Evolutionary conservation across 2,329 filamentous ascomycete genomes (phyloP).

Genomic region (Shiraia bambusicola): DNA sequence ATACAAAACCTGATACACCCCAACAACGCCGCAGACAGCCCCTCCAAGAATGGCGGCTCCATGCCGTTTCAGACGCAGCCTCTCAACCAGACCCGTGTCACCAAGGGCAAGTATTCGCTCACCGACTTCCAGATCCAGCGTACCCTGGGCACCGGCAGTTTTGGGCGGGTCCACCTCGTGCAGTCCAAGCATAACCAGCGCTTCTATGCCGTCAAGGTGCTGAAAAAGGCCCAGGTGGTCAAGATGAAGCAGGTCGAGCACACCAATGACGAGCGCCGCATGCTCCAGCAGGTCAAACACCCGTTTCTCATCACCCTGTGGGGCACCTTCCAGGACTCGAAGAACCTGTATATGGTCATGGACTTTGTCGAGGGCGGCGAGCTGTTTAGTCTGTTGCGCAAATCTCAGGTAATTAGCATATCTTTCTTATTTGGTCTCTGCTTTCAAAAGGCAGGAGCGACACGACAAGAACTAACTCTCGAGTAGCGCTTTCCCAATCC

Average conservation of each 20-base stretch:
- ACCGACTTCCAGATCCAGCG: constrained; percentile 86
- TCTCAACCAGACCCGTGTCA: constrained; percentile 60
- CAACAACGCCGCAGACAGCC: constrained; percentile 43
- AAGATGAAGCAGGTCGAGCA: constrained; percentile 99
- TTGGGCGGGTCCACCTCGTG: constrained; percentile 92
- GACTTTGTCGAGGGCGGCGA: constrained; percentile 99
- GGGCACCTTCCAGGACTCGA: constrained; percentile 95
- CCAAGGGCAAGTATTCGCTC: constrained; percentile 96
- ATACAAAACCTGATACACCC: constrained; percentile 84
- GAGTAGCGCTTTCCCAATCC: constrained; percentile 92
- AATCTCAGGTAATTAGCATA: constrained; percentile 89
- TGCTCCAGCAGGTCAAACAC: constrained; percentile 96
- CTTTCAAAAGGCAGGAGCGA: background rate
- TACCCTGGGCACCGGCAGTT: constrained; percentile 93
- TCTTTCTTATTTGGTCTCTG: too few species aligned
- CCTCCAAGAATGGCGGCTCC: constrained; percentile 16
- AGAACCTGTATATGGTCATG: constrained; percentile 99
- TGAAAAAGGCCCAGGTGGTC: constrained; percentile 98
- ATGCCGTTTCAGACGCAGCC: constrained; percentile 41
- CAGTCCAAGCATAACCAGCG: constrained; percentile 98
- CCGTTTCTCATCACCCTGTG: constrained; percentile 96
- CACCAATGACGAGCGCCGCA: constrained; percentile 94
- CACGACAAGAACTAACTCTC: background rate
- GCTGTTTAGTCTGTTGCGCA: constrained; percentile 90
- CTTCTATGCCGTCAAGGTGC: constrained; percentile 96